Conservation (phyloP, 2,329 filamentous ascomycete species). For the Fusarium sp. region DNA sequence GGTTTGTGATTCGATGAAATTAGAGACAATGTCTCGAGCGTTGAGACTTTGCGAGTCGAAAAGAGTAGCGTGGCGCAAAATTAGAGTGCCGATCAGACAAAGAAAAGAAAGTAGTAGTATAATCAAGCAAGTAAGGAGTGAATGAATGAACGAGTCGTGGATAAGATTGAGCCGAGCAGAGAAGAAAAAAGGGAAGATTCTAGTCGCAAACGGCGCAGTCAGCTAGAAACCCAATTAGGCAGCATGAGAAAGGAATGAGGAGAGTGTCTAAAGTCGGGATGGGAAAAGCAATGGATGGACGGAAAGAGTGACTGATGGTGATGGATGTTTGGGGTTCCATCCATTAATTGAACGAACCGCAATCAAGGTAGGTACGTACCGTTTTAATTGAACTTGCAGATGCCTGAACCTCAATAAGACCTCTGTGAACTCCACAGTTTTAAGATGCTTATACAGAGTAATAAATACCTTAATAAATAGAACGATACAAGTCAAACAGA, state of each 20-base stretch:
- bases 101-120: constrained; percentile 20
- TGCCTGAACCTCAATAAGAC: constrained; percentile 13
- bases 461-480: background rate
- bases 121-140: constrained; percentile 28
- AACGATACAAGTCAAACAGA: background rate
- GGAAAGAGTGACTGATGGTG: constrained; percentile 29
- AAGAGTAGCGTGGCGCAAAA: constrained; percentile 41
- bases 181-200: constrained; percentile 14
- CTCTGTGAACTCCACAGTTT: constrained; percentile 22
- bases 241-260: constrained; percentile 24
- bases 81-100: constrained; percentile 34
- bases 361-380: constrained; percentile 34
- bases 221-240: constrained; percentile 29
- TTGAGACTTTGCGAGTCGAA: constrained; percentile 29
- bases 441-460: background rate
- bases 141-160: constrained; percentile 24
- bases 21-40: constrained; percentile 29
- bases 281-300: constrained; percentile 25
- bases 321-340: constrained; percentile 30
- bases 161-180: constrained; percentile 13
- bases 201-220: constrained; percentile 22
- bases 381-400: constrained; percentile 31
- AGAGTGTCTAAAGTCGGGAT: constrained; percentile 14
- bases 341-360: constrained; percentile 24
- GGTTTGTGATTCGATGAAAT: constrained; percentile 35